Conservation (phyloP, 192 early-diverging fungal species). For the Haplosporangium gracile region DNA sequence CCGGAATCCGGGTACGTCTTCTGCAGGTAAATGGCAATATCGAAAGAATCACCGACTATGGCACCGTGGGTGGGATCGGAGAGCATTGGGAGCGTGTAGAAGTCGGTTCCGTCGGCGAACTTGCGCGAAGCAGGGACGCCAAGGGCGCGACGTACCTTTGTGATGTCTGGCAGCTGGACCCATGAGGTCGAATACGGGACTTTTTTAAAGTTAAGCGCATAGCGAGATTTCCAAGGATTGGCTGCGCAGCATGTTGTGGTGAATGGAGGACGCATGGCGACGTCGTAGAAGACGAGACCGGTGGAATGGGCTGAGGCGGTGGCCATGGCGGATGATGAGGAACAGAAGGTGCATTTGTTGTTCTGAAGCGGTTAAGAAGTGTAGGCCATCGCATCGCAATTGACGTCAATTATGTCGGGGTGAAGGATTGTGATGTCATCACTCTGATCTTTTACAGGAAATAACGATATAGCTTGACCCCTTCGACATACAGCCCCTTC, state of each 20-base stretch:
- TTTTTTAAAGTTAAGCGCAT: constrained; percentile 53
- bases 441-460: too few species aligned
- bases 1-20: constrained; percentile 34
- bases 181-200: constrained; percentile 48
- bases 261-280: constrained; percentile 42
- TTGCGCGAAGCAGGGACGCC: constrained; percentile 38
- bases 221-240: constrained; percentile 50
- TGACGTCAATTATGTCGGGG: too few species aligned
- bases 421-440: too few species aligned
- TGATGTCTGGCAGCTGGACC: constrained; percentile 39
- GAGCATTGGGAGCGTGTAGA: constrained; percentile 45
- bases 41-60: constrained; percentile 51
- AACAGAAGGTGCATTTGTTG: constrained; percentile 11
- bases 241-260: constrained; percentile 16
- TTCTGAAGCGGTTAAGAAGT: too few species aligned
- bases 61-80: constrained; percentile 24
- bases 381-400: too few species aligned
- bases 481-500: too few species aligned
- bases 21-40: constrained; percentile 54
- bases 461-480: too few species aligned
- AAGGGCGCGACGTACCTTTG: constrained; percentile 40
- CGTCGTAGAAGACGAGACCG: constrained; percentile 47
- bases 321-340: constrained; percentile 38
- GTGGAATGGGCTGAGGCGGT: constrained; percentile 32
- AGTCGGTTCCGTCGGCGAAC: constrained; percentile 40